Evolutionary conservation across 768 basidiomycete species (phyloP), one percentile per base, ranked within the genome.

Genomic region (Boletales sp.): DNA sequence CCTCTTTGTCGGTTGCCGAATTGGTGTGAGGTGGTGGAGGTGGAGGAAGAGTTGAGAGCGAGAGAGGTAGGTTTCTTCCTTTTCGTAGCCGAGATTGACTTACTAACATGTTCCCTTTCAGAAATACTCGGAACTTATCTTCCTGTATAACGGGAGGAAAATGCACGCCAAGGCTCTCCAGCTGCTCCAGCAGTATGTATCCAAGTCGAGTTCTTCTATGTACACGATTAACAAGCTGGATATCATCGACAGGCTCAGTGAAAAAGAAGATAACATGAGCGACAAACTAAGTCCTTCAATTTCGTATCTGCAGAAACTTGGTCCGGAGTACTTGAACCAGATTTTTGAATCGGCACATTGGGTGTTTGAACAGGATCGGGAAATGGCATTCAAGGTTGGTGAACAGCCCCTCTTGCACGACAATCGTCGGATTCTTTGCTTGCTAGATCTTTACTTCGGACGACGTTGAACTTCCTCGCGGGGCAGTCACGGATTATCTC

Each of bases 1-100:
- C 83, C 90, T 29, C 68, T 97, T 43, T 98, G 95, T 68, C 80
- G 95, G 38, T 73, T 95, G 21, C 81, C 90, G 3, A 98, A 97
- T 67, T 99, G 94, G 93, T 98, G 95, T 67, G 97, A 97, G 62
- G 94, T 98, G 1, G 83, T 83, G 5, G 90, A 94, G 60, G 90
- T 94, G 1, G 94, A 99, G 65, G 92, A 89, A 63, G 81, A 92
- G 52, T 69, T 99, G 45, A 78, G 82, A 50, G 81, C 80, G 27
- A 80, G 87, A 32, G 85, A 87, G 81, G 94, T 91, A 48, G 29
- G 77, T 53, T 34, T 34, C 2, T 34, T 14, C 11, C 34, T 34
- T 34, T 27, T 5, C 24, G 24, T 27, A 27, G 24, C 5, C 6
- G 7, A 27, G 24, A 27, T 27, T 6, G 5, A 5, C 15, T 40